These are phyloP conservation scores for Prunus persica DNA, from an alignment of 306 rosid genomes.

Conservation along the genomic window DNA sequence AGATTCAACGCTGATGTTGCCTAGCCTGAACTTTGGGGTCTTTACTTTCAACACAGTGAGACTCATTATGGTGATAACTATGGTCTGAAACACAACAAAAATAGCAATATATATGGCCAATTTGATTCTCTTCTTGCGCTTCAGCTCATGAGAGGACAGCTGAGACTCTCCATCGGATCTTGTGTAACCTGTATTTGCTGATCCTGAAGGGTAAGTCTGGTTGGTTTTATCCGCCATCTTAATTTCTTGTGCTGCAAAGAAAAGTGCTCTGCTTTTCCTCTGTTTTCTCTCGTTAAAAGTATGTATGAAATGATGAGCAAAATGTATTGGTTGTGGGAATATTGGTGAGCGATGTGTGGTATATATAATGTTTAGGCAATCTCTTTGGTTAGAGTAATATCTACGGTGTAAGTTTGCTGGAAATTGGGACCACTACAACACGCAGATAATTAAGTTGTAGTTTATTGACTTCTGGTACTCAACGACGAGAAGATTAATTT, in stretches of 20 bases:
- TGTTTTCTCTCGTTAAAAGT: no score
- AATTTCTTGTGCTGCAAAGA: background rate
- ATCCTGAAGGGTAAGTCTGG: background rate
- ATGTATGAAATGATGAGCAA: no score
- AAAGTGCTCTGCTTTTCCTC: no score
- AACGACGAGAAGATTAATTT: no score
- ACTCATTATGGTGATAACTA: background rate
- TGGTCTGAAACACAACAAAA: conserved; percentile 18
- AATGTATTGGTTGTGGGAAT: no score
- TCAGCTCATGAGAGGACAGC: conserved; percentile 9
- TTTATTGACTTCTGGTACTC: no score
- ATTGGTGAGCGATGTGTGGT: no score
- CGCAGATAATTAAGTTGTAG: no score
- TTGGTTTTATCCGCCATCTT: conserved; percentile 10
- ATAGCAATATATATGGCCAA: conserved; percentile 1
- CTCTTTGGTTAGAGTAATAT: no score
- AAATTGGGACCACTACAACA: no score
- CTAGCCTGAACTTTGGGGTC: conserved; percentile 23
- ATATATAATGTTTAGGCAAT: no score
- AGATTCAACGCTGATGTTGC: background rate
- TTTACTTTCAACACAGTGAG: conserved; percentile 19
- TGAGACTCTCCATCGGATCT: background rate
- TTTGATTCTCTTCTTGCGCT: conserved; percentile 6
- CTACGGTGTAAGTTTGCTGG: no score
- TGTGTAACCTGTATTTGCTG: background rate